Evolutionary conservation across 2,329 filamentous ascomycete species (phyloP), one percentile per base, ranked within the genome.

Genomic region (Diaporthe capsici): DNA sequence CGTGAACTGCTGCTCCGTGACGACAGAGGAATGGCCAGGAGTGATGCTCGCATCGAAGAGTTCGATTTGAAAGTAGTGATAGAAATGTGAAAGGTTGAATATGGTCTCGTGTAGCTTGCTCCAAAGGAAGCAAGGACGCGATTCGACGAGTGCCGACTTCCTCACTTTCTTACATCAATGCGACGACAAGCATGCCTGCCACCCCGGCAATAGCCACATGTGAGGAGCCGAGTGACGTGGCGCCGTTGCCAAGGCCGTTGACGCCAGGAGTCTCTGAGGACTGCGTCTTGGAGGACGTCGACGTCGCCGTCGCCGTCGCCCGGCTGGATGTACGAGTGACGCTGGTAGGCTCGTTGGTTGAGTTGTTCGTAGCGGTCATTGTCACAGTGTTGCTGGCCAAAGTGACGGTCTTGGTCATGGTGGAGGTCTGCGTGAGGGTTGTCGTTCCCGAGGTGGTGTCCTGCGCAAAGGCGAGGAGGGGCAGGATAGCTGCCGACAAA

Each of bases 361-460:
- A 67, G 60, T 34, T 75, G 44, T n/a, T 17, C 7, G 55, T 22
- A 22, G 75, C 58, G 17, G 75, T 75, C 67, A 76, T 60, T 73
- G 79, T 80, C 8, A 82, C 79, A 71, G 83, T 85, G 65, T 84
- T 83, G 71, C 83, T 84, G 75, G 83, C 79, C 28, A 85, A 79
- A 53, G 85, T 86, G 80, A 87, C 80, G 47, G 88, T 85, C 80
- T 84, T 82, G 61, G 86, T 86, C 77, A 91, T 86, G 61, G 87
- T 90, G 81, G 89, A 81, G 61, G 86, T 87, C 73, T 85, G 84
- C 55, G 89, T 91, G 37, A 85, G 85, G 25, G 89, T 91, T 65
- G 84, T 84, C 31, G 87, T 88, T 25, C 87, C 85, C 58, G 86
- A 85, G 34, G 80, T 80, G 73, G 81, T 80, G 47, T 81, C 82